These are phyloP conservation scores for Komagataella kurtzmanii DNA, from an alignment of 805 yeast genomes.

Conservation along the genomic window DNA sequence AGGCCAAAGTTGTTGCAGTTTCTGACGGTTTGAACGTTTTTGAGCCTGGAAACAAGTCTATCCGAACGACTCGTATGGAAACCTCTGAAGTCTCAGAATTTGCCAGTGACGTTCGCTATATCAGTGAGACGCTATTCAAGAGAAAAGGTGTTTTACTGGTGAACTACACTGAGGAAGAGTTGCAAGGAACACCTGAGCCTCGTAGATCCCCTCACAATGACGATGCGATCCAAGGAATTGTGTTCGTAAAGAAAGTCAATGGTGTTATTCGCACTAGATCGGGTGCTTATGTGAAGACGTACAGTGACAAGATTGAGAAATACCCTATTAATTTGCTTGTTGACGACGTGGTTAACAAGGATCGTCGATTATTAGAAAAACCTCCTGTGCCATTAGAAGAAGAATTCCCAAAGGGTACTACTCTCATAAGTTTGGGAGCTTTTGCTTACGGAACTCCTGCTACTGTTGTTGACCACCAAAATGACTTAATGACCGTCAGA, in stretches of 20 bases:
- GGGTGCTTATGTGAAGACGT: constrained; percentile 77
- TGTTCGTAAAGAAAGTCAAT: constrained; percentile 59
- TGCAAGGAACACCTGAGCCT: constrained; percentile 6
- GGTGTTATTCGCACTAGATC: constrained; percentile 57
- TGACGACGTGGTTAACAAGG: constrained; percentile 58
- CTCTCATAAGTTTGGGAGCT: constrained; percentile 71
- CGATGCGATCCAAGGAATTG: constrained; percentile 32
- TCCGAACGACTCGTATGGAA: constrained; percentile 23
- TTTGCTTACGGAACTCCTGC: constrained; percentile 82
- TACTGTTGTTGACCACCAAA: constrained; percentile 43
- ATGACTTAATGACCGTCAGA: constrained; percentile 27
- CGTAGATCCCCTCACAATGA: constrained; percentile 4
- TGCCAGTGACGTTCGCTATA: constrained; percentile 22
- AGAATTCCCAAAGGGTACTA: constrained; percentile 66
- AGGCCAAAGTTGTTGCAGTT: constrained; percentile 57
- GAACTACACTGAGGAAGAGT: constrained; percentile 6
- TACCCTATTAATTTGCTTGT: constrained; percentile 79
- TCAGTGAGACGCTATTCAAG: constrained; percentile 29
- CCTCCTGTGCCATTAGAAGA: constrained; percentile 66
- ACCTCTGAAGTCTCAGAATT: constrained; percentile 34
- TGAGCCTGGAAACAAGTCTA: background rate
- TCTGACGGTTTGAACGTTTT: constrained; percentile 28
- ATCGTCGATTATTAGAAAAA: constrained; percentile 57
- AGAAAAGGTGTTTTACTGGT: constrained; percentile 53
- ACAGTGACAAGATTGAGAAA: constrained; percentile 31